Conservation (phyloP, 2,329 filamentous ascomycete genomes). For the Macroventuria anomochaeta region DNA sequence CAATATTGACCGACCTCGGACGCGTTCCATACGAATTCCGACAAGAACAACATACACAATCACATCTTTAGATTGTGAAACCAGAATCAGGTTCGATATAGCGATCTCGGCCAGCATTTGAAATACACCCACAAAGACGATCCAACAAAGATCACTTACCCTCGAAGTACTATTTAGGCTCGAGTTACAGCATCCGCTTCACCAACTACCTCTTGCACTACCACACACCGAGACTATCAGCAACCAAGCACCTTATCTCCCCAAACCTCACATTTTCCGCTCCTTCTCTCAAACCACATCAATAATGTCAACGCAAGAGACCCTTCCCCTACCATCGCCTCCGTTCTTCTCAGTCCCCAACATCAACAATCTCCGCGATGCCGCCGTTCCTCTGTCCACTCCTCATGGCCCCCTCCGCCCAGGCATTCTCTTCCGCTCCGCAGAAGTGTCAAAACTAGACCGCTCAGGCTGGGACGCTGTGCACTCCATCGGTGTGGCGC, state of each 20-base stretch:
- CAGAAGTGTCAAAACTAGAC: slow-evolving; percentile 60
- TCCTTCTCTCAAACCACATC: too few species aligned
- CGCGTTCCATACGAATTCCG: background rate
- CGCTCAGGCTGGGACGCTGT: slow-evolving; percentile 29
- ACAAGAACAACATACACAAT: background rate
- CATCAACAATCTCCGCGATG: slow-evolving; percentile 47
- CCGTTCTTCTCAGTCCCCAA: slow-evolving; percentile 46
- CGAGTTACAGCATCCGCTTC: background rate
- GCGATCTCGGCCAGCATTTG: background rate
- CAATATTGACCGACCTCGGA: background rate
- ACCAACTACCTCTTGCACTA: background rate
- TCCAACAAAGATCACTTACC: background rate
- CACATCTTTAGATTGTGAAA: background rate
- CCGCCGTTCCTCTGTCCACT: slow-evolving; percentile 34
- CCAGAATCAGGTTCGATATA: background rate
- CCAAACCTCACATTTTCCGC: too few species aligned
- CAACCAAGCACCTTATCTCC: background rate
- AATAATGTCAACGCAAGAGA: too few species aligned
- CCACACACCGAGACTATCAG: too few species aligned
- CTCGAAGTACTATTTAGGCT: background rate
- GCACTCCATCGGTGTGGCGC: slow-evolving; percentile 62
- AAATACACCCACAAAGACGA: background rate
- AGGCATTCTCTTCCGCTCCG: slow-evolving; percentile 69
- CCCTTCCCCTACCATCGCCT: slow-evolving; percentile 20
- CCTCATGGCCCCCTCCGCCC: slow-evolving; percentile 55